A percentile compares a stretch with the other conserved stretches of the same genome.
Evolutionary conservation across 2,329 filamentous ascomycete genomes (phyloP).

Genomic region (Botrytis aclada): DNA sequence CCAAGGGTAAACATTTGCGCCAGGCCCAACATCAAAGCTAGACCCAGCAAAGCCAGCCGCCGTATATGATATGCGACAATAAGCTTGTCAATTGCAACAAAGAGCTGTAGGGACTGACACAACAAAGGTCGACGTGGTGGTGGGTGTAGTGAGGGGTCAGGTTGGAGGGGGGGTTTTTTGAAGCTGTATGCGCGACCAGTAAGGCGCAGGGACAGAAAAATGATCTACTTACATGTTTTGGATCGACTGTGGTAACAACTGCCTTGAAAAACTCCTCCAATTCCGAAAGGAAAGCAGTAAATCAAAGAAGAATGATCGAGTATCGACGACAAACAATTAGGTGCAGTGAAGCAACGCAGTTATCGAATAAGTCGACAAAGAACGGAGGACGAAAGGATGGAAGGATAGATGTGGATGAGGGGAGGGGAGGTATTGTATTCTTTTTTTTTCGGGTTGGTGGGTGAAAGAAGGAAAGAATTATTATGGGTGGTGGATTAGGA

Average conservation of each 20-base stretch:
- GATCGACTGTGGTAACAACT: conserved; percentile 33
- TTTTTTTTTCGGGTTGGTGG: background rate
- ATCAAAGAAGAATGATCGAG: conserved; percentile 39
- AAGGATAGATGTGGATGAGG: conserved; percentile 20
- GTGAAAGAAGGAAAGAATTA: conserved; percentile 13
- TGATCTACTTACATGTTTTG: conserved; percentile 34
- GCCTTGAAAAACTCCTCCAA: conserved; percentile 30
- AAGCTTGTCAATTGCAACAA: conserved; percentile 16
- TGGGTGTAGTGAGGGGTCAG: conserved; percentile 22
- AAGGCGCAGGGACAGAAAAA: conserved; percentile 33
- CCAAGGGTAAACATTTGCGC: conserved; percentile 31
- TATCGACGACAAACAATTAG: conserved; percentile 39
- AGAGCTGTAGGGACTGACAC: conserved; percentile 15
- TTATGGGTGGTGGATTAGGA: background rate
- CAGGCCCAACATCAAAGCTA: conserved; percentile 27
- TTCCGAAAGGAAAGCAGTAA: conserved; percentile 35
- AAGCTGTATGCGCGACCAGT: conserved; percentile 31
- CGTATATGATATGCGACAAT: conserved; percentile 25
- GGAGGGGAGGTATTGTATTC: conserved; percentile 10
- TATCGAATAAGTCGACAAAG: conserved; percentile 26
- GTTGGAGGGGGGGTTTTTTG: conserved; percentile 26
- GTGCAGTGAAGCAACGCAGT: conserved; percentile 33
- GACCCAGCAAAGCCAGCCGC: conserved; percentile 25
- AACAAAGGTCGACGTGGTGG: conserved; percentile 24
- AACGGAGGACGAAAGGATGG: conserved; percentile 24